Percentiles rank a stretch among this genome's conserved stretches.
Evolutionary conservation across 257 asterid species (phyloP).

Genomic region (Verbena officinalis): DNA sequence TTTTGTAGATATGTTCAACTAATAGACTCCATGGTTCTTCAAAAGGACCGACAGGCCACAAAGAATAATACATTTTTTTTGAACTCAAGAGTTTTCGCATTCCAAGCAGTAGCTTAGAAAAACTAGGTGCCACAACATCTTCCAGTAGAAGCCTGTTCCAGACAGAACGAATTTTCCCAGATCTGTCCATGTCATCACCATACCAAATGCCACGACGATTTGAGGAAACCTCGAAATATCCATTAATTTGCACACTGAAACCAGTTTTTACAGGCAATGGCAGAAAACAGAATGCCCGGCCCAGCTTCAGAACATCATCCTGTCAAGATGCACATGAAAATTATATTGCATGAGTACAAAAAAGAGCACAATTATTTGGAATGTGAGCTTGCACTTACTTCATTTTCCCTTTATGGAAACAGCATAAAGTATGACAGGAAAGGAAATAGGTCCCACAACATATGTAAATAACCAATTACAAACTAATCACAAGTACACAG

Average conservation of each 20-base stretch:
- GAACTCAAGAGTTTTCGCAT: conserved; percentile 63
- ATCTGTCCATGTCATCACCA: conserved; percentile 98
- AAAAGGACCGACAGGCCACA: conserved; percentile 92
- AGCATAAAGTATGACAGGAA: not conserved
- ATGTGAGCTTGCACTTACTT: conserved; percentile 11
- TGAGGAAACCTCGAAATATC: conserved; percentile 95
- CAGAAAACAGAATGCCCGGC: conserved; percentile 94
- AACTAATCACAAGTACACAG: conserved; percentile 2
- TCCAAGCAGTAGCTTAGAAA: conserved; percentile 62
- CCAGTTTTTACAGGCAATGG: conserved; percentile 98
- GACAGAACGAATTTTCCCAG: conserved; percentile 91
- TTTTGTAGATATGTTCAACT: conserved; percentile 67
- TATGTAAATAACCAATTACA: conserved; percentile 13
- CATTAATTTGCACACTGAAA: conserved; percentile 74
- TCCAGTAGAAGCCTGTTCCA: conserved; percentile 97
- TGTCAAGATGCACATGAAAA: conserved; percentile 41
- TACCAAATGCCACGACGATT: conserved; percentile 99
- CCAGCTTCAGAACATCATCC: conserved; percentile 65
- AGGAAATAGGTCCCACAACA: not conserved
- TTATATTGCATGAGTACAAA: conserved; percentile 16
- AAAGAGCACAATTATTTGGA: conserved; percentile 20
- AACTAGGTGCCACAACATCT: conserved; percentile 88
- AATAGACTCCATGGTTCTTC: conserved; percentile 92
- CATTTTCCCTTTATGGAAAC: conserved; percentile 11
- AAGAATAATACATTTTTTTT: conserved; percentile 62